Evolutionary conservation across 345 rosid genomes (phyloP).

Genomic region (Raphanus raphanistrum): DNA sequence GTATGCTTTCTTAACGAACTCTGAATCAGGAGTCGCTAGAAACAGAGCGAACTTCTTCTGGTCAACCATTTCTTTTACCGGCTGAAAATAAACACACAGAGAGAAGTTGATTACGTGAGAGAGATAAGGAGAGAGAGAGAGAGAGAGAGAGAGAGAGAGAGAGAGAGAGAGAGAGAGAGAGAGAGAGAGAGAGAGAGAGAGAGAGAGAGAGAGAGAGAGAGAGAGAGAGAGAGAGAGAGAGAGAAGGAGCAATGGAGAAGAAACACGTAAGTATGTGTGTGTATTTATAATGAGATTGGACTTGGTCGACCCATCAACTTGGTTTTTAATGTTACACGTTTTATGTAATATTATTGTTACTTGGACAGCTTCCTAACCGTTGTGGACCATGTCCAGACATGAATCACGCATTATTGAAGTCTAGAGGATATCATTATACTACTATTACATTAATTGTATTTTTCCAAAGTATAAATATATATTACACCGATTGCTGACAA

Average conservation of each 20-base stretch:
- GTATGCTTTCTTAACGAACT: constrained; percentile 60
- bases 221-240: background rate
- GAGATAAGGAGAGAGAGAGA: background rate
- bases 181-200: background rate
- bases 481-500: too few relatives aligned
- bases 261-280: background rate
- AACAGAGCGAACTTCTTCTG: constrained; percentile 57
- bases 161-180: background rate
- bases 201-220: background rate
- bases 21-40: constrained; percentile 74
- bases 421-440: background rate
- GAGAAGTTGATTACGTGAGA: background rate
- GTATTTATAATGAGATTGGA: constrained; percentile 11
- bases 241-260: background rate
- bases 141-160: background rate
- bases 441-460: background rate
- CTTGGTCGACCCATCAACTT: constrained; percentile 28
- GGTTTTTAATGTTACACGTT: constrained; percentile 26
- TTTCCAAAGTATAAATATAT: too few relatives aligned
- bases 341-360: background rate
- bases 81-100: background rate
- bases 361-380: constrained; percentile 14
- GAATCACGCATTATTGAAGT: background rate
- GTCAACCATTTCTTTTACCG: constrained; percentile 29
- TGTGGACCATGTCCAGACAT: constrained; percentile 23